These are phyloP conservation scores for Kurtzmaniella fragi DNA, from an alignment of 805 yeast genomes.

Conservation along the genomic window DNA sequence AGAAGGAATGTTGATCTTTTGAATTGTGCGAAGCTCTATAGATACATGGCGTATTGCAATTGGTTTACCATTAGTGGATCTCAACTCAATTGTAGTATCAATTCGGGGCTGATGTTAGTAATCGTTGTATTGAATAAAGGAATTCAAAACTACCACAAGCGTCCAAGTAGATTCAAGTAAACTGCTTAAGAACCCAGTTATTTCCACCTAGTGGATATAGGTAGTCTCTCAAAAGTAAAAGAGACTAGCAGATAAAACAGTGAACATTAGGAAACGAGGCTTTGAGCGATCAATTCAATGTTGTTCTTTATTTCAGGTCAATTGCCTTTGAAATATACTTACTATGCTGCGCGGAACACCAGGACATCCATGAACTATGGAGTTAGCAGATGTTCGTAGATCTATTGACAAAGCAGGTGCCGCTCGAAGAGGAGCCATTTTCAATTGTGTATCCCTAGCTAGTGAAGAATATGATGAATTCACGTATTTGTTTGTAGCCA, in stretches of 20 bases:
- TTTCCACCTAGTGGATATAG: conserved; percentile 6
- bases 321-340: too few relatives aligned
- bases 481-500: too few relatives aligned
- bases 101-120: conserved; percentile 43
- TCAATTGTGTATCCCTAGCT: neutral
- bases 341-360: conserved; percentile 55
- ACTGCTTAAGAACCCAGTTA: too few relatives aligned
- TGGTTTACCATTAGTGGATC: conserved; percentile 46
- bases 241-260: neutral
- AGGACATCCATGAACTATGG: conserved; percentile 62
- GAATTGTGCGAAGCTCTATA: conserved; percentile 45
- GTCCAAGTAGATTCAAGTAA: too few relatives aligned
- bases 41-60: conserved; percentile 46
- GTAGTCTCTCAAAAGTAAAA: neutral
- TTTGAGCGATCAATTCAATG: too few relatives aligned
- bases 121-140: neutral
- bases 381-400: conserved; percentile 47
- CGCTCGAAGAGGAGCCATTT: conserved; percentile 6
- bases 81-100: conserved; percentile 50
- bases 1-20: conserved; percentile 40
- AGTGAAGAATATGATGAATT: too few relatives aligned
- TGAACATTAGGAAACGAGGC: too few relatives aligned
- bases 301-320: too few relatives aligned
- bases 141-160: conserved; percentile 3
- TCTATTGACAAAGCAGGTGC: conserved; percentile 12